These are phyloP conservation scores for Barnettozyma pratensis DNA, from an alignment of 805 yeast species.

Conservation along the genomic window DNA sequence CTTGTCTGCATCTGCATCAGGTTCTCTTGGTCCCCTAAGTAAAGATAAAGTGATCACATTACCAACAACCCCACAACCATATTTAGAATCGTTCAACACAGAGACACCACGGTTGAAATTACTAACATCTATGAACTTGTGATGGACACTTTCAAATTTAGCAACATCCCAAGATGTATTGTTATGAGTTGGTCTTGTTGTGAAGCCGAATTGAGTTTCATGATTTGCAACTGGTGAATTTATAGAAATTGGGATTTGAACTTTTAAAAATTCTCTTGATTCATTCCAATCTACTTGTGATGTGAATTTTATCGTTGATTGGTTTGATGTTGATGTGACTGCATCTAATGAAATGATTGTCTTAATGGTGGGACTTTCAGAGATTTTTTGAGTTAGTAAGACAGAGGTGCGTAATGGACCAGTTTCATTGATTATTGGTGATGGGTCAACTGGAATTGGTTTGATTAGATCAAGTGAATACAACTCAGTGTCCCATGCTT, in stretches of 20 bases:
- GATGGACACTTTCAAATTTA: slow-evolving; percentile 92
- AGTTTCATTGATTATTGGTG: slow-evolving; percentile 31
- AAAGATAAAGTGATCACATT: slow-evolving; percentile 81
- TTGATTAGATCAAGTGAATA: slow-evolving; percentile 72
- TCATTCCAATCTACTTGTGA: slow-evolving; percentile 83
- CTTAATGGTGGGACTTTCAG: slow-evolving; percentile 51
- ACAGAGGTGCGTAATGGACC: slow-evolving; percentile 63
- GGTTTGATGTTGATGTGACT: slow-evolving; percentile 27
- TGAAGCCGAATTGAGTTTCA: slow-evolving; percentile 92
- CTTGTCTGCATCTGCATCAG: slow-evolving; percentile 94
- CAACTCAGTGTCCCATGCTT: slow-evolving; percentile 97
- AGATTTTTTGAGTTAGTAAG: slow-evolving; percentile 54
- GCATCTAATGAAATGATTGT: slow-evolving; percentile 71
- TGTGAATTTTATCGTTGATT: slow-evolving; percentile 41
- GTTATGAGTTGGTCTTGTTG: slow-evolving; percentile 88
- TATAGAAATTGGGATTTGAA: slow-evolving; percentile 88
- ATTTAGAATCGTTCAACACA: slow-evolving; percentile 76
- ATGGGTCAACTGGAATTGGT: slow-evolving; percentile 1
- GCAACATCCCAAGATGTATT: slow-evolving; percentile 97
- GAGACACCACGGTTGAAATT: slow-evolving; percentile 86
- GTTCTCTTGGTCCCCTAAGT: slow-evolving; percentile 87
- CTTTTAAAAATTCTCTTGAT: slow-evolving; percentile 81
- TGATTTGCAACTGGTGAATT: slow-evolving; percentile 73
- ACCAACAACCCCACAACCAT: slow-evolving; percentile 92
- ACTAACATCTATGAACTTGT: slow-evolving; percentile 87